Evolutionary conservation across 352 stramenopile species (phyloP), one percentile per base, ranked within the genome.

Genomic region (Phytophthora cajani): DNA sequence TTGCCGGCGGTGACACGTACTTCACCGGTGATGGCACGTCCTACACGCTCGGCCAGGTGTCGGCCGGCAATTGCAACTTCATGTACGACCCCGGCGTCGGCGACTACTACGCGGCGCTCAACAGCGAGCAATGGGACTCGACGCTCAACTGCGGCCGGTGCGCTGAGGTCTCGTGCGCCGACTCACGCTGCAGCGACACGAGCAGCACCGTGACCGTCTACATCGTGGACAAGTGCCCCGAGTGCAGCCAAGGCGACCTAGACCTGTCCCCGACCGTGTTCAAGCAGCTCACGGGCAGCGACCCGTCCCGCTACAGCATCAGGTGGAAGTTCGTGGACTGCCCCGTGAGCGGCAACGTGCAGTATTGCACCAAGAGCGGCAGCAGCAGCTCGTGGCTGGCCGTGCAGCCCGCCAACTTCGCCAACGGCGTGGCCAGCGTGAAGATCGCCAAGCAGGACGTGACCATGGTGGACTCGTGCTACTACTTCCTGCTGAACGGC

Each of bases 91-190:
- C 77, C 0, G 54, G 59, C 3, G 65, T 72, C 5, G 77, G 44
- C 7, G 78, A 74, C 50, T 87, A 90, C 50, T 90, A 92, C 54
- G 82, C 85, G 1, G 86, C 86, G n/a, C 67, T 94, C 56, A 94
- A 92, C 71, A 71, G 62, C 21, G 46, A 68, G 1, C 84, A 90
- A 69, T 92, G 86, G 79, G 72, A 88, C 56, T 72, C 55, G 54
- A 87, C 79, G 4, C 63, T 57, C 7, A 84, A 89, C 69, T 92
- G 87, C 44, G 84, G 84, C 5, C 83, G 85, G 30, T 94, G 87
- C 53, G 87, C 82, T n/a, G 68, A 90, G 52, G 84, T 92, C 11
- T 81, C 75, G 27, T 92, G 84, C 51, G 69, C 60, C 8, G 87
- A 94, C 64, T 47, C 62, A 10, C 46, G 77, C 1, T 94, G 86